A percentile compares a stretch with the other conserved stretches of the same genome.
Evolutionary conservation across 257 asterid species (phyloP).

Genomic region (Scutellaria minor): DNA sequence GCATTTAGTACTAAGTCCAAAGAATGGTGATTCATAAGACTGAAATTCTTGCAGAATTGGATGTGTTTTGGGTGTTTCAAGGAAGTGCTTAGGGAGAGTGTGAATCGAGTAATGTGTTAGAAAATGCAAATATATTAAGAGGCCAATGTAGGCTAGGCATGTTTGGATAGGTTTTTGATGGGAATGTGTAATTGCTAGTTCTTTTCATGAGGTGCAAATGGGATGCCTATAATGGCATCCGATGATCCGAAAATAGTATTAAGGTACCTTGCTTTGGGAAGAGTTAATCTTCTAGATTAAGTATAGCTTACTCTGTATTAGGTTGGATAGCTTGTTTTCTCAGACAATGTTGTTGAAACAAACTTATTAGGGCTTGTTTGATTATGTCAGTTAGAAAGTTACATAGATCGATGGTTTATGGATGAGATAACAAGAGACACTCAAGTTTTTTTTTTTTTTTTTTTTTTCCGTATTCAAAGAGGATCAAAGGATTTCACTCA

Average conservation of each 20-base stretch:
- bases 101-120: neutral
- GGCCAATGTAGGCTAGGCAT: neutral
- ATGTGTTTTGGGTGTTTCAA: neutral
- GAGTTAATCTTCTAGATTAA: neutral
- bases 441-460: too few relatives aligned
- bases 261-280: neutral
- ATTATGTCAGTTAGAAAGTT: too few relatives aligned
- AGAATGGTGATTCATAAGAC: neutral
- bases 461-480: too few relatives aligned
- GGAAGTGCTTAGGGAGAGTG: neutral
- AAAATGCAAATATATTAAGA: neutral
- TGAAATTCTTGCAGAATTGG: slow-evolving; percentile 1
- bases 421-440: too few relatives aligned
- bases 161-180: neutral
- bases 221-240: too few relatives aligned
- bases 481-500: too few relatives aligned
- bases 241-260: neutral
- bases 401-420: too few relatives aligned
- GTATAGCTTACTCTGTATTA: neutral
- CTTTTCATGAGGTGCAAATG: too few relatives aligned
- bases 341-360: neutral
- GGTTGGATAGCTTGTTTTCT: neutral
- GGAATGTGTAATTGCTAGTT: neutral
- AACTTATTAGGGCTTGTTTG: too few relatives aligned
- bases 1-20: neutral